Conservation (phyloP, 2,329 filamentous ascomycete genomes). For the Sporothrix globosa region DNA sequence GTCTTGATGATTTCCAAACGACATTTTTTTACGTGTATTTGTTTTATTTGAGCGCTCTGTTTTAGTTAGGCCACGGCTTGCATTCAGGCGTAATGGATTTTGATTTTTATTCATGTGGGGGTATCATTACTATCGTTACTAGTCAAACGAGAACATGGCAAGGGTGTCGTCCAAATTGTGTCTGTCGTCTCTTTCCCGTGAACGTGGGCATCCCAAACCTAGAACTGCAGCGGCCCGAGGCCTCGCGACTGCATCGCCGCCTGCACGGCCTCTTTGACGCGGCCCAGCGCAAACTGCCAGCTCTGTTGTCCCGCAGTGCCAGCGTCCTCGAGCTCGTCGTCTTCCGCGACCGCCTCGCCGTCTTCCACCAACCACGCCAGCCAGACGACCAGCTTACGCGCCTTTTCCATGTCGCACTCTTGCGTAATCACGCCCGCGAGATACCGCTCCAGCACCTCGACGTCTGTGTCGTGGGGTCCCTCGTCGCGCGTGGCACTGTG, state of each 20-base stretch:
- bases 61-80: background rate
- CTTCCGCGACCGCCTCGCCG: conserved; percentile 38
- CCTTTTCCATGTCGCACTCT: conserved; percentile 82
- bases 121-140: conserved; percentile 12
- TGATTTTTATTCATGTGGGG: background rate
- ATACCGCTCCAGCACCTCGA: conserved; percentile 73
- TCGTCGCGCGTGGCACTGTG: conserved; percentile 69
- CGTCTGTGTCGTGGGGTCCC: conserved; percentile 79
- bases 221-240: conserved; percentile 57
- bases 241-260: conserved; percentile 60
- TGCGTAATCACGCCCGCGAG: conserved; percentile 70
- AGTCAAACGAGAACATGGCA: background rate
- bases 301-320: conserved; percentile 39
- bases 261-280: conserved; percentile 57
- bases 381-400: conserved; percentile 83
- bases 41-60: background rate
- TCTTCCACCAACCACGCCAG: conserved; percentile 62
- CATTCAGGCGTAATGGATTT: conserved; percentile 6
- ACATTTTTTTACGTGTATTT: background rate
- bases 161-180: background rate
- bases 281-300: conserved; percentile 53
- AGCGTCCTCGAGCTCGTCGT: background rate
- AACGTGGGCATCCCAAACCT: too few relatives aligned
- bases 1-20: background rate
- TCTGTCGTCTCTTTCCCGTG: background rate